Evolutionary conservation across 192 early-diverging fungal genomes (phyloP).

Genomic region (Backusella tuberculispora): DNA sequence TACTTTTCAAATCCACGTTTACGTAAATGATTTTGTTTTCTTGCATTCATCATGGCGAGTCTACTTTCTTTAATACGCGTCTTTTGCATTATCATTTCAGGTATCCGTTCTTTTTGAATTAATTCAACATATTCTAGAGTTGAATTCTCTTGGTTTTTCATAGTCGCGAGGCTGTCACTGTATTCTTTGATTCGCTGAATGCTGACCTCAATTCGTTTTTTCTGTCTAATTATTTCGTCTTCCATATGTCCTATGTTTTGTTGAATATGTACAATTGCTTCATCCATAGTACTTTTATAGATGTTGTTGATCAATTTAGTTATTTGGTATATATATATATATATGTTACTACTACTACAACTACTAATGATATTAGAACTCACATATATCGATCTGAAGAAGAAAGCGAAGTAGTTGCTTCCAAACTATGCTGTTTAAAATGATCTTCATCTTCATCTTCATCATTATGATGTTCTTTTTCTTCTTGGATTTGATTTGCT

Average conservation of each 20-base stretch:
- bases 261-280: neutral
- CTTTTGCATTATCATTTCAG: constrained; percentile 6
- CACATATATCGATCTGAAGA: constrained; percentile 7
- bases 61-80: neutral
- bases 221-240: constrained; percentile 4
- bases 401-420: neutral
- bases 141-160: neutral
- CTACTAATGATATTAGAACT: neutral
- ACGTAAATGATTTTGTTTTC: neutral
- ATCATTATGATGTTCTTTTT: neutral
- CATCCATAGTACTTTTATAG: constrained; percentile 13
- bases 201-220: neutral
- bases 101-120: neutral
- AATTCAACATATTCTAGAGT: neutral
- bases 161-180: neutral
- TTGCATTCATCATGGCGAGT: neutral
- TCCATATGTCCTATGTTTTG: neutral
- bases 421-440: neutral
- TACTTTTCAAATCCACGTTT: constrained; percentile 21
- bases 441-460: neutral
- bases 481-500: constrained; percentile 11
- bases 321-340: no score
- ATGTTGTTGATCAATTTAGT: no score
- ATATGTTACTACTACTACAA: neutral
- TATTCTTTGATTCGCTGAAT: neutral